A percentile compares a stretch with the other conserved stretches of the same genome.
These are phyloP conservation scores for Elsinoe ampelina DNA, from an alignment of 2,329 filamentous ascomycete genomes.

Conservation along the genomic window DNA sequence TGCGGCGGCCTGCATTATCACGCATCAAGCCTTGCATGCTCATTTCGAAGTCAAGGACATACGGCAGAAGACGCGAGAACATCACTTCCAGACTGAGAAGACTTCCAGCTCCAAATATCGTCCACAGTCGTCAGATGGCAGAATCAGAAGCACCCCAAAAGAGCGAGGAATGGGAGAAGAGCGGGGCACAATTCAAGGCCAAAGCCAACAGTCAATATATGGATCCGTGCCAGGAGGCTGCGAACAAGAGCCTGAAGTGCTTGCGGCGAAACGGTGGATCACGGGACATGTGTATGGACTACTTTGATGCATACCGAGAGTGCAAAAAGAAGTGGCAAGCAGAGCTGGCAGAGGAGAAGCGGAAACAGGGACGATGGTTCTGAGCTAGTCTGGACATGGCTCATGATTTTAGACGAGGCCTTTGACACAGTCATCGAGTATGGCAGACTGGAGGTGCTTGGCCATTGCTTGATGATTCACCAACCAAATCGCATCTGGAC, in stretches of 20 bases:
- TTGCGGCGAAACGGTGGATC: slow-evolving; percentile 82
- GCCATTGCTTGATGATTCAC: no score
- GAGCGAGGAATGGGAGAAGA: slow-evolving; percentile 24
- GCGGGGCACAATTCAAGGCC: slow-evolving; percentile 33
- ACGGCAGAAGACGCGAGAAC: no score
- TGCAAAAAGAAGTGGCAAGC: slow-evolving; percentile 90
- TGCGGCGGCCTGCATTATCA: background rate
- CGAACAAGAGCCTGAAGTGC: slow-evolving; percentile 74
- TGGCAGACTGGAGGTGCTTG: background rate
- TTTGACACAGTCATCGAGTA: no score
- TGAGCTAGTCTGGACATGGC: background rate
- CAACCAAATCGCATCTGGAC: no score
- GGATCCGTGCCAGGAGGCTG: slow-evolving; percentile 92
- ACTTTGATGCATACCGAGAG: slow-evolving; percentile 90
- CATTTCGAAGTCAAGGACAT: background rate
- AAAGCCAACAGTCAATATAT: slow-evolving; percentile 85
- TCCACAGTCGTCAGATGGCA: no score
- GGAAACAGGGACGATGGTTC: slow-evolving; percentile 29
- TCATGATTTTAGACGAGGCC: background rate
- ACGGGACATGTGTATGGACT: slow-evolving; percentile 81
- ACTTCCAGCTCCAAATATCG: no score
- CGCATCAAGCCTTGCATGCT: background rate
- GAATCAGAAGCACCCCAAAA: background rate
- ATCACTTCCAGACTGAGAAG: no score
- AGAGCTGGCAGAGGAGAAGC: slow-evolving; percentile 39